phyloP scores from a whole-genome alignment of 352 stramenopile species.

The Pythium sukuiense region DNA sequence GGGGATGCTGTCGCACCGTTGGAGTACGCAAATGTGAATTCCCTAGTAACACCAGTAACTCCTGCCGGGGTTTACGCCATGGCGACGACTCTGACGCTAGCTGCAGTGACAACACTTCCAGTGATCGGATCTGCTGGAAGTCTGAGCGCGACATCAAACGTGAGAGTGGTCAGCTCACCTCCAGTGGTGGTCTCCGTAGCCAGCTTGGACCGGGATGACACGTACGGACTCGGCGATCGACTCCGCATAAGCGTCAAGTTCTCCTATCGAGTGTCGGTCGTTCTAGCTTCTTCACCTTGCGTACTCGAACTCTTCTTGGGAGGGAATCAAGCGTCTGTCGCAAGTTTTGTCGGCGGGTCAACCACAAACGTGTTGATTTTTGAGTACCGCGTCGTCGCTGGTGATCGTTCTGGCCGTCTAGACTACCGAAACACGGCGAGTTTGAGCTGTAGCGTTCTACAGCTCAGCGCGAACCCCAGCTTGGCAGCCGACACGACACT shows the following conservation, averaged over 20 bases:
- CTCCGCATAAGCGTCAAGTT: conserved; percentile 49
- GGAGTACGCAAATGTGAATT: conserved; percentile 38
- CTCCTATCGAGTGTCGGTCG: conserved; percentile 50
- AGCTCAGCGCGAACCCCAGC: conserved; percentile 46
- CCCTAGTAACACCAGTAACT: conserved; percentile 26
- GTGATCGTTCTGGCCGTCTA: conserved; percentile 47
- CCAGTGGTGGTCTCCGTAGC: conserved; percentile 40
- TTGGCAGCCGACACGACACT: conserved; percentile 43
- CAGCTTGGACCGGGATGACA: conserved; percentile 36
- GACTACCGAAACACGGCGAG: conserved; percentile 48
- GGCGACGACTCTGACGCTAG: conserved; percentile 41
- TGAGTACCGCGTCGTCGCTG: conserved; percentile 43
- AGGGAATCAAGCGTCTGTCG: conserved; percentile 32
- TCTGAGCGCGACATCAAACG: conserved; percentile 35
- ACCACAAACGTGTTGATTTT: conserved; percentile 52
- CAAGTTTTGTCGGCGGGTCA: conserved; percentile 51
- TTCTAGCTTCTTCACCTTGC: conserved; percentile 24
- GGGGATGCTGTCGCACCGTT: conserved; percentile 37
- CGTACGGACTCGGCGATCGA: conserved; percentile 43
- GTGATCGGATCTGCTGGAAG: conserved; percentile 33
- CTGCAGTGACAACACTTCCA: conserved; percentile 36
- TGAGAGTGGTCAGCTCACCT: conserved; percentile 41
- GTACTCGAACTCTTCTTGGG: conserved; percentile 45
- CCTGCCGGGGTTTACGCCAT: conserved; percentile 40
- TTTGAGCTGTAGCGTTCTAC: conserved; percentile 48